Conservation (phyloP, 305 asterid species). For the Fraxinus angustifolia region DNA sequence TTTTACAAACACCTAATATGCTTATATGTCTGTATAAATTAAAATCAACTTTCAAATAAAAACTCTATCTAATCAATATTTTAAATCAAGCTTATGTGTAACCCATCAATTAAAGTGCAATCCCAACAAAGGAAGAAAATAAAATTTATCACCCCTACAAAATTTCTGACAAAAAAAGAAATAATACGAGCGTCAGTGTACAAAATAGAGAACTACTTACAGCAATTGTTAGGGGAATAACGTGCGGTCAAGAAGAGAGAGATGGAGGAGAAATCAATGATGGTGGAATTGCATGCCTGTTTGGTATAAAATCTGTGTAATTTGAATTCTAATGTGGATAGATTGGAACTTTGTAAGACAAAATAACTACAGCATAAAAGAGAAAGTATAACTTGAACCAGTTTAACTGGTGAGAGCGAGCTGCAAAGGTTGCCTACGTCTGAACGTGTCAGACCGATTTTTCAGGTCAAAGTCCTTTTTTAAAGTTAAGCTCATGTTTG, state of each 20-base stretch:
- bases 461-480: not conserved
- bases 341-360: not conserved
- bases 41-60: not conserved
- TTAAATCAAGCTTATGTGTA: not conserved
- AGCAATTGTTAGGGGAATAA: not conserved
- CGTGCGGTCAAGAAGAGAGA: not conserved
- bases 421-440: not conserved
- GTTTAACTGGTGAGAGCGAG: not conserved
- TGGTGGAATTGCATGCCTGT: not conserved
- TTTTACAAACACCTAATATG: not conserved
- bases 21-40: not conserved
- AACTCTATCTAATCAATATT: not conserved
- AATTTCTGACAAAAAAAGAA: not conserved
- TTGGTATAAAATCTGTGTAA: not conserved
- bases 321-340: not conserved
- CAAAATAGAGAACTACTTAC: not conserved
- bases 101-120: not conserved
- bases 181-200: not conserved
- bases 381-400: not conserved
- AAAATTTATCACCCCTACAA: not conserved
- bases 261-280: not conserved
- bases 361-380: not conserved
- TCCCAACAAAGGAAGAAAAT: not conserved
- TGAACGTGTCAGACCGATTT: not conserved
- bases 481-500: not conserved